Conservation (phyloP, 108 stramenopile genomes). For the Hondaea fermentalgiana region DNA sequence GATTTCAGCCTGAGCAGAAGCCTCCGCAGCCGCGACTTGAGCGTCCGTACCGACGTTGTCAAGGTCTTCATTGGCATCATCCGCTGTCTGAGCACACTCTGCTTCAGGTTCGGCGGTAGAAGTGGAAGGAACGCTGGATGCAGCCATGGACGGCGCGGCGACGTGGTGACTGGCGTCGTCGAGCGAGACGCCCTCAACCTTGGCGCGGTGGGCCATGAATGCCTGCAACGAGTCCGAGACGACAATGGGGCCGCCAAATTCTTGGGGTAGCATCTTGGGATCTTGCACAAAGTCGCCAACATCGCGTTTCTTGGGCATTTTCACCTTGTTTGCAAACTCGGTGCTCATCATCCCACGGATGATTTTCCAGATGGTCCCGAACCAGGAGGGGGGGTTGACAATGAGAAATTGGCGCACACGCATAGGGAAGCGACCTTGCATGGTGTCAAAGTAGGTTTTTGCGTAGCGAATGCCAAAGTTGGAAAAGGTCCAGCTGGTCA, state of each 20-base stretch:
- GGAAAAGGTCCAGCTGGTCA: slow-evolving; percentile 44
- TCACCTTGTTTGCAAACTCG: not conserved
- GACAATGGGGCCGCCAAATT: not conserved
- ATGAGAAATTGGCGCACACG: slow-evolving; percentile 44
- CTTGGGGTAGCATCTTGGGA: not conserved
- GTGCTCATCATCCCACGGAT: not conserved
- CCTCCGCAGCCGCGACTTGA: too few species aligned
- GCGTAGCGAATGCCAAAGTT: slow-evolving; percentile 47
- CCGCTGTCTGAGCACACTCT: not conserved
- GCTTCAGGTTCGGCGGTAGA: not conserved
- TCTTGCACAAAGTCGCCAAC: not conserved
- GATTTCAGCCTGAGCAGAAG: too few species aligned
- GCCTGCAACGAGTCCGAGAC: not conserved
- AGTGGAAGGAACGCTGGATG: not conserved
- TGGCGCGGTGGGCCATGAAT: not conserved
- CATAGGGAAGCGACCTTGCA: slow-evolving; percentile 45
- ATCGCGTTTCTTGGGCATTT: not conserved
- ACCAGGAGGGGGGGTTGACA: slow-evolving; percentile 56
- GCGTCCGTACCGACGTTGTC: not conserved
- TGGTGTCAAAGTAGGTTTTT: slow-evolving; percentile 37
- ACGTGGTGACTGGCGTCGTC: not conserved
- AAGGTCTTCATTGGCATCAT: not conserved
- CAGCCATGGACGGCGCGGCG: not conserved
- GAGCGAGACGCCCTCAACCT: not conserved
- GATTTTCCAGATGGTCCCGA: slow-evolving; percentile 22